A percentile compares a stretch with the other conserved stretches of the same genome.
phyloP scores from a whole-genome alignment of 208 protist species.

The Leishmania tropica region DNA sequence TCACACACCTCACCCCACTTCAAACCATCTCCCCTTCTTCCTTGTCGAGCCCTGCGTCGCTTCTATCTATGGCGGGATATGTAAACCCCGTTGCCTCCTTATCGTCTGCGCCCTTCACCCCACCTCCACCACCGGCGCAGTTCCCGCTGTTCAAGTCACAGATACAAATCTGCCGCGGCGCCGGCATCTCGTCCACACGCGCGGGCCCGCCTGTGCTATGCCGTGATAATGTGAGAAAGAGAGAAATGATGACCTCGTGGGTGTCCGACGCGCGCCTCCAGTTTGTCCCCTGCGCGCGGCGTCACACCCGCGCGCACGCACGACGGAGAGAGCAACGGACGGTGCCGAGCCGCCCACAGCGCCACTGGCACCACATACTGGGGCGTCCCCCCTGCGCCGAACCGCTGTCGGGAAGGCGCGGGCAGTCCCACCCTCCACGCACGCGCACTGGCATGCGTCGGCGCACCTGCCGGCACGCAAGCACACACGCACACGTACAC shows the following conservation, averaged over 20 bases:
- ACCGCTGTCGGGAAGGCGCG: slow-evolving; percentile 11
- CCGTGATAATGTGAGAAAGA: neutral
- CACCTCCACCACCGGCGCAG: neutral
- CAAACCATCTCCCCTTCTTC: neutral
- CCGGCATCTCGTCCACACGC: neutral
- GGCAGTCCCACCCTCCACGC: slow-evolving; percentile 22
- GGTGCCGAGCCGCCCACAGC: slow-evolving; percentile 31
- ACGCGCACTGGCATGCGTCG: slow-evolving; percentile 15
- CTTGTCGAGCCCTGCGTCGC: too few species aligned
- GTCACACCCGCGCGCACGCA: slow-evolving; percentile 25
- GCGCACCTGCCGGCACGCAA: slow-evolving; percentile 1
- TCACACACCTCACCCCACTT: neutral
- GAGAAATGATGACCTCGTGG: slow-evolving; percentile 33
- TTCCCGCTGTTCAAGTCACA: neutral
- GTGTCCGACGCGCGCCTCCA: slow-evolving; percentile 11
- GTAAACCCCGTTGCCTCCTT: too few species aligned
- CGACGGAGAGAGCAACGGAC: slow-evolving; percentile 11
- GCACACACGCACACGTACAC: slow-evolving; percentile 2
- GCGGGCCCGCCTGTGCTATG: neutral
- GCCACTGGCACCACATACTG: slow-evolving; percentile 23
- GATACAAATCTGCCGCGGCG: neutral
- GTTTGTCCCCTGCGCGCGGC: slow-evolving; percentile 17
- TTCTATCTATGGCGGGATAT: too few species aligned
- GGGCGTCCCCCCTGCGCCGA: slow-evolving; percentile 14
- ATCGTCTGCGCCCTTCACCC: neutral